Percentiles rank a stretch among this genome's conserved stretches.
Conservation (phyloP, 148 eudicot species). For the Nyssa sinensis region DNA sequence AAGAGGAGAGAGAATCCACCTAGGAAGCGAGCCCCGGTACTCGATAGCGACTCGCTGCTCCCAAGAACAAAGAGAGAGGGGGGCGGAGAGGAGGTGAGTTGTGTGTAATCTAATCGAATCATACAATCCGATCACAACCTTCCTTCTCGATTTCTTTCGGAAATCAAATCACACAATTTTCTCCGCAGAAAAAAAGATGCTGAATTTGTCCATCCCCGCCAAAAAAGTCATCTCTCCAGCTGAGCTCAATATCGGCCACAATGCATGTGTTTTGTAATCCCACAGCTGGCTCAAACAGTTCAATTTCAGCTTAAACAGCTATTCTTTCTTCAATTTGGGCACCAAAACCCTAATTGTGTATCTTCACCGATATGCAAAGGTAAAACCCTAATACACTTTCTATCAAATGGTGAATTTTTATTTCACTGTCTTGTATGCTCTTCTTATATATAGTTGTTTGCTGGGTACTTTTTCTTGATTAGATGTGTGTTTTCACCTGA, state of each 20-base stretch:
- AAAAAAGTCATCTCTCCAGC: no score
- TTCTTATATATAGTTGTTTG: background rate
- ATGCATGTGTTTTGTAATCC: constrained; percentile 11
- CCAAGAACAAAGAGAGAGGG: background rate
- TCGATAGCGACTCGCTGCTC: constrained; percentile 12
- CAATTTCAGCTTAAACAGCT: constrained; percentile 16
- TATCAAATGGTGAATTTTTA: background rate
- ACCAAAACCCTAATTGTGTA: constrained; percentile 14
- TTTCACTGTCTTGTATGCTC: background rate
- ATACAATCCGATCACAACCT: background rate
- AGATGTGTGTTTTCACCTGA: background rate
- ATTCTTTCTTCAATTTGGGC: background rate
- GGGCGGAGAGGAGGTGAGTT: background rate
- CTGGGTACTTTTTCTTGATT: background rate
- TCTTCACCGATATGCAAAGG: constrained; percentile 18
- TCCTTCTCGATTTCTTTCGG: background rate
- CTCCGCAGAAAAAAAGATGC: background rate
- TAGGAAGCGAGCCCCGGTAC: background rate
- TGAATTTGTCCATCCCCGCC: background rate
- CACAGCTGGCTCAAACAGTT: constrained; percentile 2
- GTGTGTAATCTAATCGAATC: background rate
- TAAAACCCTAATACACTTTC: constrained; percentile 3
- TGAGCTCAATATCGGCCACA: background rate
- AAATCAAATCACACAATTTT: background rate
- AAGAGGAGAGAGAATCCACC: background rate